phyloP scores from a whole-genome alignment of 352 stramenopile genomes.

The Pythium apleroticum region DNA sequence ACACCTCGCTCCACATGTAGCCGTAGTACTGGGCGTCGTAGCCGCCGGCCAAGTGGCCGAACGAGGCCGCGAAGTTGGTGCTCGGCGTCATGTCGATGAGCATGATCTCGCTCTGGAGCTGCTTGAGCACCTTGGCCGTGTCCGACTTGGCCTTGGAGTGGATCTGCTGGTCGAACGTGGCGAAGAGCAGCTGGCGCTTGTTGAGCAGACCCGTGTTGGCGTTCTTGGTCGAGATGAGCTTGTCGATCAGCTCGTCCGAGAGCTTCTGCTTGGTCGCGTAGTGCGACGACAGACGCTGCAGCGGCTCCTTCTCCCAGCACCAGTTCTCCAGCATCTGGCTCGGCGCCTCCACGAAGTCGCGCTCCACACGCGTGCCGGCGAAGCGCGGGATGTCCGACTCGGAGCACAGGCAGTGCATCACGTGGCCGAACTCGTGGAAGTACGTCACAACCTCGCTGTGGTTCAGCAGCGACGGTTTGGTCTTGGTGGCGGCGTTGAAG shows the following conservation, averaged over 20 bases:
- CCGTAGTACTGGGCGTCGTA: constrained; percentile 86
- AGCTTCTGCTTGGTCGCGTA: constrained; percentile 80
- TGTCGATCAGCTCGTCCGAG: constrained; percentile 75
- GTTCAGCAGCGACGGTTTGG: constrained; percentile 73
- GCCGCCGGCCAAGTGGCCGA: constrained; percentile 77
- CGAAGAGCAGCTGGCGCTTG: constrained; percentile 82
- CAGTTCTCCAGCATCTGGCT: constrained; percentile 93
- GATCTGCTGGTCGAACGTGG: constrained; percentile 85
- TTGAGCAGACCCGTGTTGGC: constrained; percentile 78
- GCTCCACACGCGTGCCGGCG: constrained; percentile 74
- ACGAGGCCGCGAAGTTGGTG: constrained; percentile 84
- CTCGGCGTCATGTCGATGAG: constrained; percentile 85
- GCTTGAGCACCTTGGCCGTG: constrained; percentile 73
- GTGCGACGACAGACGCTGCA: constrained; percentile 87
- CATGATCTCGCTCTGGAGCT: constrained; percentile 85
- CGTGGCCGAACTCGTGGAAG: constrained; percentile 90
- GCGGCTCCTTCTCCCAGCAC: constrained; percentile 85
- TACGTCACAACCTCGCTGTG: constrained; percentile 89
- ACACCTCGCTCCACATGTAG: constrained; percentile 91
- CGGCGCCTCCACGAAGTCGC: constrained; percentile 90
- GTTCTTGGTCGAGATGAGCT: constrained; percentile 87
- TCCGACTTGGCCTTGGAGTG: constrained; percentile 83
- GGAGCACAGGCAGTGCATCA: constrained; percentile 90
- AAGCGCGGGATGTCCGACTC: constrained; percentile 78
- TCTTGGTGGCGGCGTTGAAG: constrained; percentile 81